Evolutionary conservation across 768 basidiomycete species (phyloP), one percentile per base, ranked within the genome.

Genomic region (Naganishia vishniacii): DNA sequence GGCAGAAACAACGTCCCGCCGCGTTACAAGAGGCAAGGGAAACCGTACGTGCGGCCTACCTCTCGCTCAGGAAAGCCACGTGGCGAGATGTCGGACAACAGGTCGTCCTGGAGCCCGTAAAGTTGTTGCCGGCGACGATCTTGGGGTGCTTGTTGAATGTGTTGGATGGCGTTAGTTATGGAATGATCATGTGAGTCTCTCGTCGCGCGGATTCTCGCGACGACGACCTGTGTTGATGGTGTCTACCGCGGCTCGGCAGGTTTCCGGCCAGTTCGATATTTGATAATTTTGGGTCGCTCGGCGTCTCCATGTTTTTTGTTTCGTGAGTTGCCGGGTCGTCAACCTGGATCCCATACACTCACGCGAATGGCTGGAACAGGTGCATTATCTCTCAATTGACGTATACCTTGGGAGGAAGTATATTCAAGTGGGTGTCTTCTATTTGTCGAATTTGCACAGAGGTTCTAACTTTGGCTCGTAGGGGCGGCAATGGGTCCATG

Each of bases 281-380:
- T 74, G 78, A 82, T 12, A 84, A 84, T 59, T 84, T 94, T 18
- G 93, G 91, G 0, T 84, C 88, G 0, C 85, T 86, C 75, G 94
- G 94, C 2, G 91, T 98, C 1, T 93, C 91, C 34, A 89, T 97
- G 87, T 94, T 94, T 77, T 94, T 93, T 75, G 82, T 91, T 20
- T 85, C 88, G 81, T 86, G 72, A 70, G 85, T 79, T 60, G 40
- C 62, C 31, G 25, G 26, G 13, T 34, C n/a, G n/a, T n/a, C n/a
- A n/a, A n/a, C n/a, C n/a, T n/a, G n/a, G n/a, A n/a, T n/a, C n/a
- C n/a, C n/a, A n/a, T n/a, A n/a, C n/a, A n/a, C n/a, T n/a, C n/a
- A n/a, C n/a, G n/a, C n/a, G n/a, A n/a, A n/a, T n/a, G n/a, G n/a
- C n/a, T n/a, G n/a, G 59, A 53, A 16, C 68, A 87, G 86, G 5